Evolutionary conservation across 768 basidiomycete genomes (phyloP), one percentile per base, ranked within the genome.

Genomic region (Russula griseocarnosa): DNA sequence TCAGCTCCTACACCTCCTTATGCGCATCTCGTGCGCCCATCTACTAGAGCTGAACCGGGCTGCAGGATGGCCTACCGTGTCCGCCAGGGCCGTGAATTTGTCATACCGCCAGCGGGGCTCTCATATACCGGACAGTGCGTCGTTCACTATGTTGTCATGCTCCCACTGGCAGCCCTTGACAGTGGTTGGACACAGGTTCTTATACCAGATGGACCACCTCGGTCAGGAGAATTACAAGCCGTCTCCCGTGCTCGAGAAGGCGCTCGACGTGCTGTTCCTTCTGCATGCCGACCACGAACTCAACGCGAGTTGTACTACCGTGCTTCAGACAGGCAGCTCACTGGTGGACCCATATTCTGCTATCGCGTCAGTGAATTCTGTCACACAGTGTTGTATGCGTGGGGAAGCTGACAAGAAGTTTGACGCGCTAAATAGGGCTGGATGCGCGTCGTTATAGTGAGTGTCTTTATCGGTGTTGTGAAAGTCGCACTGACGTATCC

Each of bases 231-330:
- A 86, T 67, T 94, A 92, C 75, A 78, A 73, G 20, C 94, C 94
- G 0, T 89, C 91, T 69, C 92, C 94, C 1, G 82, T 94, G 22
- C 82, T 96, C 9, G 90, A 86, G 71, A 92, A 89, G 69, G 94
- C 94, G 5, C 79, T 96, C 60, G 94, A 96, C 71, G 84, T 88
- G 20, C 77, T 96, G 26, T 96, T 95, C 79, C 79, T 95, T 60
- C 78, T 94, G 28, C 92, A 93, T 70, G 92, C 92, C 0, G 92
- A 94, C 72, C 94, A 96, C 71, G 94, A 95, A 71, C 77, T 95
- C 69, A 95, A 95, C 68, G 92, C 92, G 16, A 88, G 86, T 3
- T 82, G 86, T 58, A 92, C 93, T 3, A 91, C 92, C 1, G 91
- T 93, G 10, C 77, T 96, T 53, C 94, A 95, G 71, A 91, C 91